Conservation (phyloP, 1,284 basidiomycete genomes). For the Malassezia slooffiae region DNA sequence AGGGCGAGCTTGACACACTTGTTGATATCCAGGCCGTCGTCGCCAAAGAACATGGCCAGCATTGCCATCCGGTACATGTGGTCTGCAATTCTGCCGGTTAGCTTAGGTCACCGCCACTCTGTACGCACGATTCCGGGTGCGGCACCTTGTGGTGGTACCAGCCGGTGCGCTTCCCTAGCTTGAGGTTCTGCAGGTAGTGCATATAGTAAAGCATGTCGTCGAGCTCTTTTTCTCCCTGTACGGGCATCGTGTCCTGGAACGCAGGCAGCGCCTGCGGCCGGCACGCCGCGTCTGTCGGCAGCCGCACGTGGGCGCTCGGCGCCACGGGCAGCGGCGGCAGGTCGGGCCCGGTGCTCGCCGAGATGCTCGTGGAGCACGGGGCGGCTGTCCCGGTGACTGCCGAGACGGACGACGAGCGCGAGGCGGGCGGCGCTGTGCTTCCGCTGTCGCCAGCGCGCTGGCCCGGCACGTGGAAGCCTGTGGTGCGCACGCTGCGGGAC, state of each 20-base stretch:
- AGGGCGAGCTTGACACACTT: constrained; percentile 81
- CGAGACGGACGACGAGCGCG: no score
- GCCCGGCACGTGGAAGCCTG: constrained; percentile 22
- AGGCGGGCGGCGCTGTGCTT: not conserved
- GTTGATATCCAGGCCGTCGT: constrained; percentile 52
- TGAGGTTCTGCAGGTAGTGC: constrained; percentile 39
- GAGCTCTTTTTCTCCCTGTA: constrained; percentile 23
- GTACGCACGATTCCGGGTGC: constrained; percentile 50
- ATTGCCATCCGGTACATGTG: constrained; percentile 97
- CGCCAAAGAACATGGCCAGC: constrained; percentile 65
- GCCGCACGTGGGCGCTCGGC: constrained; percentile 18
- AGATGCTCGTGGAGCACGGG: constrained; percentile 18
- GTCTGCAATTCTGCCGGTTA: no score
- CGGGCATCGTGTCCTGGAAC: constrained; percentile 22
- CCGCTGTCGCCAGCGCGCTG: not conserved
- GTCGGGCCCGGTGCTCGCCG: constrained; percentile 25
- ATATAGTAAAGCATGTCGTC: constrained; percentile 33
- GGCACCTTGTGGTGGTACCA: constrained; percentile 42
- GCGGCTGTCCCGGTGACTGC: constrained; percentile 15
- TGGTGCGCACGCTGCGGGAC: constrained; percentile 20
- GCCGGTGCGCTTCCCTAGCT: constrained; percentile 41
- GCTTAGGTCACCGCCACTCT: no score
- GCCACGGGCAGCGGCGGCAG: constrained; percentile 34
- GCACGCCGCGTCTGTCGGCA: constrained; percentile 21
- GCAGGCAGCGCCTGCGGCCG: constrained; percentile 20